Conservation (phyloP, 768 basidiomycete genomes). For the Chalciporus sphaerocephalus region DNA sequence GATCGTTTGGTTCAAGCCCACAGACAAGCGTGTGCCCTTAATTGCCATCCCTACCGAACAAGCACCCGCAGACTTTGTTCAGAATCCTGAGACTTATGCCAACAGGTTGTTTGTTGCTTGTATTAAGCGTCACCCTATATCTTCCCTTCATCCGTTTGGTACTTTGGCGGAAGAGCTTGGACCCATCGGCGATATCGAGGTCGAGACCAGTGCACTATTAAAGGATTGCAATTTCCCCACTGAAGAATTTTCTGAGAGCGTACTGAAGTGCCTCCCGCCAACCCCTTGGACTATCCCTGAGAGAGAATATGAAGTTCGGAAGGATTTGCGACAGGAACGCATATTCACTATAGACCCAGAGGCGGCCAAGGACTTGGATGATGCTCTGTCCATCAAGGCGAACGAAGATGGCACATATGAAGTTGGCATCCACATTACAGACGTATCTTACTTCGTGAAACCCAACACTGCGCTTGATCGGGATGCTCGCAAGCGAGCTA, state of each 20-base stretch:
- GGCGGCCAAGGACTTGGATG: constrained; percentile 88
- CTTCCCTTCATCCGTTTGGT: constrained; percentile 97
- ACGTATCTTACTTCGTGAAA: constrained; percentile 93
- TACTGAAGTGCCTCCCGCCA: constrained; percentile 92
- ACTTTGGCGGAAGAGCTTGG: constrained; percentile 97
- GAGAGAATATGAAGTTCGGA: constrained; percentile 80
- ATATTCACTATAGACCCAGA: constrained; percentile 93
- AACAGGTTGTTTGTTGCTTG: constrained; percentile 94
- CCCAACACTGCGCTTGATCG: constrained; percentile 96
- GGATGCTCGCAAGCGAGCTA: constrained; percentile 95
- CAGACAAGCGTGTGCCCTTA: constrained; percentile 96
- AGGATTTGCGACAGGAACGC: constrained; percentile 79
- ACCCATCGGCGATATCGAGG: constrained; percentile 96
- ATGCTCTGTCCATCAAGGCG: constrained; percentile 83
- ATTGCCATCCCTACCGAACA: constrained; percentile 99
- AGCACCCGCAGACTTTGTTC: constrained; percentile 93
- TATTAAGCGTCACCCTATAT: constrained; percentile 96
- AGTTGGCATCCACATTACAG: constrained; percentile 92
- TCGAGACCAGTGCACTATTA: constrained; percentile 93
- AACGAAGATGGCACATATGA: constrained; percentile 93
- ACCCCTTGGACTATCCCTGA: constrained; percentile 93
- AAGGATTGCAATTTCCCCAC: constrained; percentile 99
- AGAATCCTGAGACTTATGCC: constrained; percentile 86
- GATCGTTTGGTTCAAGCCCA: constrained; percentile 99
- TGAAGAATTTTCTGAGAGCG: constrained; percentile 93